Conservation (phyloP, 2,329 filamentous ascomycete species). For the Trichophaea hybrida region DNA sequence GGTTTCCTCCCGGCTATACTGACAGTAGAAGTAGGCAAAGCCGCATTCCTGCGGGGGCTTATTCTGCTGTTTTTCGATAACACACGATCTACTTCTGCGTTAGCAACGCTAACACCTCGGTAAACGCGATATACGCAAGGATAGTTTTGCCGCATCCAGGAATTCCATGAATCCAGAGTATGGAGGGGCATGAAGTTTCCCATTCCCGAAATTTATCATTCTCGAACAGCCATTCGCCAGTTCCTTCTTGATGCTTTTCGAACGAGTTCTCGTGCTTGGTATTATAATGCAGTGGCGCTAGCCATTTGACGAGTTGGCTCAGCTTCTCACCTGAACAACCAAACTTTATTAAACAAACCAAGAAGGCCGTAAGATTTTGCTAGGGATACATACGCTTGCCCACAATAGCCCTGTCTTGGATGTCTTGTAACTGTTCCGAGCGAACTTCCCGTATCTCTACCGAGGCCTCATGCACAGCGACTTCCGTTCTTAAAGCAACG, state of each 20-base stretch:
- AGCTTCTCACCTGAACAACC: background rate
- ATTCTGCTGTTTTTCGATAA: background rate
- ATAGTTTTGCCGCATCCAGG: constrained; percentile 1
- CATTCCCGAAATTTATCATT: background rate
- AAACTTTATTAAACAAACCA: background rate
- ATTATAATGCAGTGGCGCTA: background rate
- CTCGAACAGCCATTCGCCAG: background rate
- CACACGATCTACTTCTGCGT: background rate
- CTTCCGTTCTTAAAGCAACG: background rate
- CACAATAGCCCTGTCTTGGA: background rate
- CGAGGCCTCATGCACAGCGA: background rate
- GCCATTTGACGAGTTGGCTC: background rate
- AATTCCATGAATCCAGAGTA: constrained; percentile 2
- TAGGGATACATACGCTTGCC: background rate
- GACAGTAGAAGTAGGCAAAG: background rate
- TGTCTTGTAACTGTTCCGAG: background rate
- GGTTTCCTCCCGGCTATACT: background rate
- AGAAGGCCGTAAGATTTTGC: background rate
- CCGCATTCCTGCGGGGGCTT: background rate
- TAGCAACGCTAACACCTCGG: background rate
- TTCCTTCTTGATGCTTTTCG: background rate
- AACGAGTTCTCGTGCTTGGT: background rate
- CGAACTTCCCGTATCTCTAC: background rate
- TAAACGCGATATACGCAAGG: background rate
- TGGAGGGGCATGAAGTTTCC: background rate